Evolutionary conservation across 1,139 yeast species (phyloP).

Genomic region (Pichia terricola): DNA sequence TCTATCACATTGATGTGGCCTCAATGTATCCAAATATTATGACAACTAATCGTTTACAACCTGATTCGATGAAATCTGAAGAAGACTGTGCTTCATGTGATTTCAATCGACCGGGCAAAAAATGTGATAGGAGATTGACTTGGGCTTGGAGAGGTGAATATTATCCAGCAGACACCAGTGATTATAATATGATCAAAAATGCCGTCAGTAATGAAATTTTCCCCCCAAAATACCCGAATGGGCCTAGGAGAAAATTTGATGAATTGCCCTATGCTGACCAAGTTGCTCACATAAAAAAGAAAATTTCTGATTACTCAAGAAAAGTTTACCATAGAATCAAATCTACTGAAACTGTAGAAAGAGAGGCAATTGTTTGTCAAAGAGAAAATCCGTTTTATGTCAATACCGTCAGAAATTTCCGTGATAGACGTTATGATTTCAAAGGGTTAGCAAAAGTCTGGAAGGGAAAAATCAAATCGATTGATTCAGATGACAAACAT

Average conservation of each 20-base stretch:
- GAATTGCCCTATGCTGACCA: constrained; percentile 74
- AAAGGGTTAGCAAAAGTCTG: constrained; percentile 90
- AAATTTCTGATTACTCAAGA: constrained; percentile 77
- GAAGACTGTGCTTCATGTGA: constrained; percentile 97
- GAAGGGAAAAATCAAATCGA: constrained; percentile 68
- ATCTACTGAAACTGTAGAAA: constrained; percentile 71
- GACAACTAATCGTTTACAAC: constrained; percentile 95
- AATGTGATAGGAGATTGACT: constrained; percentile 81
- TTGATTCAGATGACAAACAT: constrained; percentile 44
- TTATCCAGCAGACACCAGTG: constrained; percentile 85
- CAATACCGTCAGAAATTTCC: constrained; percentile 84
- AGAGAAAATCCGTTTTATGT: constrained; percentile 96
- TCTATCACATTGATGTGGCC: constrained; percentile 97
- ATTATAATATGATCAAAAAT: constrained; percentile 81
- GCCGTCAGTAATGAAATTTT: constrained; percentile 73
- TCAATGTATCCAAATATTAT: constrained; percentile 99
- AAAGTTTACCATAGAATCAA: constrained; percentile 78
- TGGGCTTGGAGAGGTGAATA: constrained; percentile 99
- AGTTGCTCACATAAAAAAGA: constrained; percentile 62
- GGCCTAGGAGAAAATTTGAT: constrained; percentile 54
- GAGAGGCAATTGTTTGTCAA: constrained; percentile 95
- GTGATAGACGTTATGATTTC: constrained; percentile 94
- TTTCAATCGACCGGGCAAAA: constrained; percentile 89
- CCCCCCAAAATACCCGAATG: constrained; percentile 51
- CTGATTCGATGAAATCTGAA: constrained; percentile 94